Evolutionary conservation across 768 basidiomycete species (phyloP).

Genomic region (Galerina marginata): DNA sequence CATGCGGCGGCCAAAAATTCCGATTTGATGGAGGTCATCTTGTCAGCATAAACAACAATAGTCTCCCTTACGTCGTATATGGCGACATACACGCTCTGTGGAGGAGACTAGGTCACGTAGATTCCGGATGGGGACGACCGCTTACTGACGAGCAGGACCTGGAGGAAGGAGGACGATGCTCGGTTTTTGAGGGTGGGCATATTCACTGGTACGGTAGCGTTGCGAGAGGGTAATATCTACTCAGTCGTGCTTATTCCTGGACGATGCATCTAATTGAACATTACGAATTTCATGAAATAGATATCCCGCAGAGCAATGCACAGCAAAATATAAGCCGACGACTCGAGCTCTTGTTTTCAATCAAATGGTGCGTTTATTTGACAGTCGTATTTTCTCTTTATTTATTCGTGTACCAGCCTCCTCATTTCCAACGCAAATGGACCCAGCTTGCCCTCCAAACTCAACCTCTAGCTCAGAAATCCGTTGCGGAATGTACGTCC

Average conservation of each 20-base stretch:
- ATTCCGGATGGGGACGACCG: slow-evolving; percentile 2
- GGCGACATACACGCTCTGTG: neutral
- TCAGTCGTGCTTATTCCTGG: neutral
- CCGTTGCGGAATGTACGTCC: neutral
- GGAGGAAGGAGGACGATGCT: slow-evolving; percentile 4
- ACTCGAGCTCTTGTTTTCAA: slow-evolving; percentile 5
- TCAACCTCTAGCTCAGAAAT: slow-evolving; percentile 3
- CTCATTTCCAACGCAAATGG: slow-evolving; percentile 4
- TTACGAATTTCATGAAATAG: neutral
- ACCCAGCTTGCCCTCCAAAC: neutral
- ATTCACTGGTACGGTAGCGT: slow-evolving; percentile 1
- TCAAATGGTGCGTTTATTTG: neutral
- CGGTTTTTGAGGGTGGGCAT: slow-evolving; percentile 4
- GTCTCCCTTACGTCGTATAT: slow-evolving; percentile 2
- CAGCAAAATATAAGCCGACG: neutral
- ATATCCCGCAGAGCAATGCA: slow-evolving; percentile 2
- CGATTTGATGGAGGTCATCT: slow-evolving; percentile 5
- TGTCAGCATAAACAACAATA: neutral
- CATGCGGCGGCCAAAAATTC: slow-evolving; percentile 3
- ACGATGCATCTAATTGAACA: neutral
- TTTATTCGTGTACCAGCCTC: neutral
- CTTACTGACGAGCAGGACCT: slow-evolving; percentile 5
- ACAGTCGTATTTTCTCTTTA: neutral
- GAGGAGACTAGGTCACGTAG: neutral
- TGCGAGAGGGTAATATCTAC: neutral